Evolutionary conservation across 495 filamentous ascomycete species (phyloP).

Genomic region (Trichoderma reesei): DNA sequence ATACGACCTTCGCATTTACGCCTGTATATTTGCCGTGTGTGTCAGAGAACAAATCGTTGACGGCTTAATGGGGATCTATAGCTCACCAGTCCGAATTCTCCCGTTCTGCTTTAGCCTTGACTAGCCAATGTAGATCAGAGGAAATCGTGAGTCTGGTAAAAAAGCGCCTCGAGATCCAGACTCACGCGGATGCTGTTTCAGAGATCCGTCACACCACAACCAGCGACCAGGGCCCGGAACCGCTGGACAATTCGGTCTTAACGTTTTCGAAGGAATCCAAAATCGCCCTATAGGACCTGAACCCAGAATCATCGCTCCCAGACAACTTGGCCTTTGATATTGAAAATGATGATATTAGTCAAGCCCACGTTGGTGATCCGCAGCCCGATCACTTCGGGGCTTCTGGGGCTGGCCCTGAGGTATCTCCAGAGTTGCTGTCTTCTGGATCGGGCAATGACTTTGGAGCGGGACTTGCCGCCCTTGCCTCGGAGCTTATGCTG

Average conservation of each 20-base stretch:
- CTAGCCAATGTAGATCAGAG: conserved; percentile 32
- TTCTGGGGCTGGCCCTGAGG: not conserved
- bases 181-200: not conserved
- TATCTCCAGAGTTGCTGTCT: not conserved
- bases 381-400: not conserved
- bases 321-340: not conserved
- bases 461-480: not conserved
- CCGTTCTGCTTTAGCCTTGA: conserved; percentile 40
- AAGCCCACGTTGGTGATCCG: not conserved
- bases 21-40: not conserved
- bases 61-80: too few relatives aligned
- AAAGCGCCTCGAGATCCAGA: not conserved
- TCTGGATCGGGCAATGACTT: not conserved
- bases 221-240: not conserved
- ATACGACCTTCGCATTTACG: conserved; percentile 41
- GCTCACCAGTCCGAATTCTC: conserved; percentile 29
- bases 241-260: not conserved
- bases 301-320: not conserved
- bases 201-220: not conserved
- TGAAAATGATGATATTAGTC: not conserved
- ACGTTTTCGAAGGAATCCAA: not conserved
- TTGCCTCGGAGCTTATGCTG: not conserved
- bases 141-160: not conserved
- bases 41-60: too few relatives aligned
- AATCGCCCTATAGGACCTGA: not conserved